Conservation (phyloP, 2,329 filamentous ascomycete genomes). For the Penicillium psychrosexuale region DNA sequence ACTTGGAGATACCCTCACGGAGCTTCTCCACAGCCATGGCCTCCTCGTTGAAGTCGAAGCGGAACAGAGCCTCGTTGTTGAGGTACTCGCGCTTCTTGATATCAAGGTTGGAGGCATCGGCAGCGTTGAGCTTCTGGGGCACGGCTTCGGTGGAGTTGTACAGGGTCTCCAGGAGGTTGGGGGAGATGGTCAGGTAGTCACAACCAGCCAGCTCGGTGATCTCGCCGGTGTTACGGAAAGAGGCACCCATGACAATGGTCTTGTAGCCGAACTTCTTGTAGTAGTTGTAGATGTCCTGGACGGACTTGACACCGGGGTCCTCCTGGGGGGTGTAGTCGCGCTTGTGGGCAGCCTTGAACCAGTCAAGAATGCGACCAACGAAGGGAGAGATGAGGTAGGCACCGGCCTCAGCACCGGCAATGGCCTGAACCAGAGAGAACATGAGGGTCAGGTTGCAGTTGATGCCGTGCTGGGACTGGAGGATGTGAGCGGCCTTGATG, state of each 20-base stretch:
- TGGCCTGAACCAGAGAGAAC: conserved; percentile 94
- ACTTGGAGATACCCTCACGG: conserved; percentile 98
- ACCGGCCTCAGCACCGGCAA: conserved; percentile 89
- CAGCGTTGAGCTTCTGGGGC: conserved; percentile 86
- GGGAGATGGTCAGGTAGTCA: conserved; percentile 99
- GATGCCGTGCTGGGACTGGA: conserved; percentile 91
- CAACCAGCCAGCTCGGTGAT: conserved; percentile 98
- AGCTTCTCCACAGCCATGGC: conserved; percentile 99
- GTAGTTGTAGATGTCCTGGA: conserved; percentile 97
- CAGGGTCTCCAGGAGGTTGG: conserved; percentile 90
- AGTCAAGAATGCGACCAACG: conserved; percentile 98
- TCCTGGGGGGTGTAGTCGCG: conserved; percentile 86
- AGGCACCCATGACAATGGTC: conserved; percentile 99
- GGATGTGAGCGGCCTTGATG: conserved; percentile 96
- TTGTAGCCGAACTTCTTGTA: conserved; percentile 99
- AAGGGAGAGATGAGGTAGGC: conserved; percentile 99
- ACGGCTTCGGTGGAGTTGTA: conserved; percentile 77
- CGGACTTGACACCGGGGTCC: conserved; percentile 94
- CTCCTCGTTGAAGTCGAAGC: conserved; percentile 99
- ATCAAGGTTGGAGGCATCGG: conserved; percentile 63
- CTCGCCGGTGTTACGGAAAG: conserved; percentile 93
- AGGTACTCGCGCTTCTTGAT: conserved; percentile 90
- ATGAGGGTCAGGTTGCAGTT: conserved; percentile 99
- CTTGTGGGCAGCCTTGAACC: conserved; percentile 96
- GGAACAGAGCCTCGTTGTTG: conserved; percentile 83